Base-by-base conservation (phyloP, 2,329 filamentous ascomycete genomes). In the Colletotrichum sp. region DNA sequence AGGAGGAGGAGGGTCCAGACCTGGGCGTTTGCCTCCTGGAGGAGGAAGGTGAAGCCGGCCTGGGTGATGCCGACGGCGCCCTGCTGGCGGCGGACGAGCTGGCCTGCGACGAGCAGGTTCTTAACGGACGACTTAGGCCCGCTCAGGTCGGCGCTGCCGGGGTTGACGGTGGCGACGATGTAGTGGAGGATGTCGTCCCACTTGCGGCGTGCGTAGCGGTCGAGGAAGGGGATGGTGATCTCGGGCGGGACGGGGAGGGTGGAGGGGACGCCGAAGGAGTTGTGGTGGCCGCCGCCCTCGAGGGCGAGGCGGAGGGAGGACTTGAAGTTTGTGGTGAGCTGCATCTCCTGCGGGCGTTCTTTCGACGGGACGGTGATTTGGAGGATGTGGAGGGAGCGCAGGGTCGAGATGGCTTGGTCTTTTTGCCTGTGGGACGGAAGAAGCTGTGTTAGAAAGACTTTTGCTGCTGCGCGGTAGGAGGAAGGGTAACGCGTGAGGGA, bases 131-230 rank as follows among this genome's bases (percentile, higher is more conserved):
- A 90, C 82, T 94, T 95, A 34, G 94, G 92, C 1, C 89, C 89
- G 72, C 85, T 83, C 8, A 83, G 82, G n/a, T 83, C 82, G 18
- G 66, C 71, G 65, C 84, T 83, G 13, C 87, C 85, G 55, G 87
- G 85, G 24, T 85, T 85, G 10, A 94, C 93, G 76, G 92, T 94
- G 73, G 94, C 94, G 24, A 99, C 97, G 83, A 99, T 96, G 82
- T 96, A 99, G 83, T 98, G 97, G 64, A 99, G 85, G 32, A 99
- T 98, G 30, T 95, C 94, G 84, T 99, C 97, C 96, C 97, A 99
- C 82, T 98, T 96, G 80, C 91, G 91, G 70, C 95, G 92, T 7
- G 97, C 96, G 85, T 96, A 97, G 32, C 92, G 90, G 81, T 99
- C 97, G 73, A 99, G 90, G 79, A 94, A 95, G 2, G 90, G 81